Percentiles rank a stretch among this genome's conserved stretches.
Evolutionary conservation across 345 rosid genomes (phyloP).

Genomic region (Draba incana): DNA sequence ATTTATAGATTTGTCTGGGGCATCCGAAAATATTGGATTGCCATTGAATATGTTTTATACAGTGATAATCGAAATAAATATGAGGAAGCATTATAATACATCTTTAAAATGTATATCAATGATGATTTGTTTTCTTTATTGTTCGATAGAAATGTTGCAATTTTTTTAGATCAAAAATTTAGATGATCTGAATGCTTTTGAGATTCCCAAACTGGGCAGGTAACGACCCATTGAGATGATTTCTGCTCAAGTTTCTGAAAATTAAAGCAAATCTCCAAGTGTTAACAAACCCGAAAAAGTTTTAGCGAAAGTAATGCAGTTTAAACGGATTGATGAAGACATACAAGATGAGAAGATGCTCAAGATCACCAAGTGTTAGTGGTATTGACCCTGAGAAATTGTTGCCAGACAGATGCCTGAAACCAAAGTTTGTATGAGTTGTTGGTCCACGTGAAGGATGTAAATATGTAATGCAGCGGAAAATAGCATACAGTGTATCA

Average conservation of each 20-base stretch:
- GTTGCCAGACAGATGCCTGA: constrained; percentile 86
- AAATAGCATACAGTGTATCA: constrained; percentile 70
- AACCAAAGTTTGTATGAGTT: background rate
- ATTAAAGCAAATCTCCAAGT: background rate
- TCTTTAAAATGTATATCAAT: no score
- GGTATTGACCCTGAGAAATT: constrained; percentile 76
- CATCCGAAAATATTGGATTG: no score
- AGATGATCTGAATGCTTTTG: constrained; percentile 74
- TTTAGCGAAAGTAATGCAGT: background rate
- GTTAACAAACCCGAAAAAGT: background rate
- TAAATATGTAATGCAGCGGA: background rate
- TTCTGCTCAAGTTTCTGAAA: constrained; percentile 69
- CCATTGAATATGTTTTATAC: no score
- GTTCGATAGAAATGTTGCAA: no score
- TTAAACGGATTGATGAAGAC: constrained; percentile 15
- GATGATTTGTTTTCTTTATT: no score
- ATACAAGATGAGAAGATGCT: constrained; percentile 91
- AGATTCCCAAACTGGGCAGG: constrained; percentile 88
- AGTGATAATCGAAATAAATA: no score
- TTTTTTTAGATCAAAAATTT: no score
- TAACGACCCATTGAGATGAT: constrained; percentile 59
- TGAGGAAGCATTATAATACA: no score
- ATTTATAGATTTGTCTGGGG: no score
- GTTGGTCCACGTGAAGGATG: background rate
- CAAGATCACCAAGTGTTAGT: constrained; percentile 82